A percentile compares a stretch with the other conserved stretches of the same genome.
These are phyloP conservation scores for Aspergillus brunneoviolaceus DNA, from an alignment of 2,329 filamentous ascomycete genomes.

Conservation along the genomic window DNA sequence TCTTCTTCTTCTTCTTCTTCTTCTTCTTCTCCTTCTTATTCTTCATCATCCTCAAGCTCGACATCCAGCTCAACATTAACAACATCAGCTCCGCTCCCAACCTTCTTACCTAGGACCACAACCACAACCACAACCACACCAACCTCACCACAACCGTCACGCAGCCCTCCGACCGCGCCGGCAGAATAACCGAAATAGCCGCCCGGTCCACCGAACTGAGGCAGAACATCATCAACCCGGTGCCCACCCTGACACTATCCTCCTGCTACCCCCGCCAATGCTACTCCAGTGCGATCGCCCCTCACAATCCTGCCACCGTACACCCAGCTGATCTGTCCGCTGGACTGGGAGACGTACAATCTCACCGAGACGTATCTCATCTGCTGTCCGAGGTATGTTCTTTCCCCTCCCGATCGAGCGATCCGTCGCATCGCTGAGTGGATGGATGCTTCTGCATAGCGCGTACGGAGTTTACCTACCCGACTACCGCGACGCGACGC, in stretches of 20 bases:
- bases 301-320: not conserved
- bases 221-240: constrained; percentile 9
- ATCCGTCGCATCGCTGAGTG: not conserved
- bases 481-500: constrained; percentile 1
- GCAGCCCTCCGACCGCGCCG: constrained; percentile 3
- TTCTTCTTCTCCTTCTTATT: too few relatives aligned
- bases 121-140: not conserved
- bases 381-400: not conserved
- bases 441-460: not conserved
- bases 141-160: not conserved
- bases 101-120: not conserved
- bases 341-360: constrained; percentile 5
- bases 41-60: not conserved
- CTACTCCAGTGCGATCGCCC: constrained; percentile 6
- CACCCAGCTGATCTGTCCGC: not conserved
- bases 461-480: not conserved
- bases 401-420: too few relatives aligned
- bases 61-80: not conserved
- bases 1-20: too few relatives aligned
- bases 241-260: constrained; percentile 6
- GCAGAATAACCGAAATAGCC: not conserved
- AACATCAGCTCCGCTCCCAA: not conserved
- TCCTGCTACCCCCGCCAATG: constrained; percentile 11
- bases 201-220: constrained; percentile 5
- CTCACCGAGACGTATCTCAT: constrained; percentile 2